Conservation (phyloP, 805 yeast genomes). For the Candida orba region DNA sequence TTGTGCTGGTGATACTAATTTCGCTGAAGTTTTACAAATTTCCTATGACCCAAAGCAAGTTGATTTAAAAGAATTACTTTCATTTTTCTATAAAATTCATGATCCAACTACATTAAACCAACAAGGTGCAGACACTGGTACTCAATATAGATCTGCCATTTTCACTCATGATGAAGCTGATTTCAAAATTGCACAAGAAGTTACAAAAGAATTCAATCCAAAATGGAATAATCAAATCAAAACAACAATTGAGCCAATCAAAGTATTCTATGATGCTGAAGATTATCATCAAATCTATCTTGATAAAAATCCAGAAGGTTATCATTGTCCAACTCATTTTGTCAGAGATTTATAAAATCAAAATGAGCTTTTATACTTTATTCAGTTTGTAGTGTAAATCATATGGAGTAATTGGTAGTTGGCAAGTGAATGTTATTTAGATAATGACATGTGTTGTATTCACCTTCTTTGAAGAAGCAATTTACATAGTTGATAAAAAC, state of each 20-base stretch:
- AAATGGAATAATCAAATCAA: slow-evolving; percentile 64
- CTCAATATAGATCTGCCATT: slow-evolving; percentile 85
- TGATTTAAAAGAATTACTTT: slow-evolving; percentile 54
- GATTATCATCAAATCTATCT: slow-evolving; percentile 86
- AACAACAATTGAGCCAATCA: slow-evolving; percentile 63
- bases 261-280: slow-evolving; percentile 87
- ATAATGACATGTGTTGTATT: no score
- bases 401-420: not conserved
- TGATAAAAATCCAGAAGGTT: slow-evolving; percentile 74
- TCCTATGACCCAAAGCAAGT: slow-evolving; percentile 69
- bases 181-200: slow-evolving; percentile 35
- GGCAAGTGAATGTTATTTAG: no score
- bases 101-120: slow-evolving; percentile 82
- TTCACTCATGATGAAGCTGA: slow-evolving; percentile 50
- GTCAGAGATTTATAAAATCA: slow-evolving; percentile 41
- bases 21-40: slow-evolving; percentile 78
- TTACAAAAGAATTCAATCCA: slow-evolving; percentile 52
- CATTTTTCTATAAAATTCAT: slow-evolving; percentile 85
- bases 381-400: not conserved
- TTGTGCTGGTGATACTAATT: slow-evolving; percentile 66
- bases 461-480: no score
- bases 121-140: slow-evolving; percentile 87
- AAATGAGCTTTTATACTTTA: not conserved
- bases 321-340: slow-evolving; percentile 86
- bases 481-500: no score